phyloP scores from a whole-genome alignment of 73 alveolate genomes.

The Tetrahymena thermophila region DNA sequence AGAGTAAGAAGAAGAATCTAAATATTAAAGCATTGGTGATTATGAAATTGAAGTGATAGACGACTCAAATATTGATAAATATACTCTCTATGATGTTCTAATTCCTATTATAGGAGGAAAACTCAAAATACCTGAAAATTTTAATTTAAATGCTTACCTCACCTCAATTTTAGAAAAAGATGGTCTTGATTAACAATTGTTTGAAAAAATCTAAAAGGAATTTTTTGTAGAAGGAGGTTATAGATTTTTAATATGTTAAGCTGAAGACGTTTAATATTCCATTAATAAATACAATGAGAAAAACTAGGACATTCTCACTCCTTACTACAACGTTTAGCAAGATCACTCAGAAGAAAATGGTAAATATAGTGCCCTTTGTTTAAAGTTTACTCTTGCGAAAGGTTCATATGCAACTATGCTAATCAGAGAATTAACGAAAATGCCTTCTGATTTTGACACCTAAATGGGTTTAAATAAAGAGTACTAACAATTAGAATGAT shows the following conservation, averaged over 20 bases:
- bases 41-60: conserved; percentile 59
- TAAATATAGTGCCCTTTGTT: conserved; percentile 63
- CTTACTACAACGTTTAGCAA: conserved; percentile 36
- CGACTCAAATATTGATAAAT: conserved; percentile 69
- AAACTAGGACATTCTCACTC: conserved; percentile 82
- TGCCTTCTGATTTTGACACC: conserved; percentile 25
- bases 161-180: conserved; percentile 77
- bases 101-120: conserved; percentile 91
- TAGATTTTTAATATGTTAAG: conserved; percentile 66
- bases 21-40: conserved; percentile 23
- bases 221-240: conserved; percentile 84
- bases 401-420: conserved; percentile 98
- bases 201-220: conserved; percentile 58
- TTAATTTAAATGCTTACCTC: conserved; percentile 52
- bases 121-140: conserved; percentile 65
- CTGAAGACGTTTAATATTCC: conserved; percentile 73
- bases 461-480: conserved; percentile 2
- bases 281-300: conserved; percentile 68
- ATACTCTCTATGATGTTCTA: conserved; percentile 76
- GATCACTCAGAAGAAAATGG: conserved; percentile 53
- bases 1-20: conserved; percentile 45
- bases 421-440: conserved; percentile 87
- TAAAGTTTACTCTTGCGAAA: conserved; percentile 80
- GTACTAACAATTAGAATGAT: neutral
- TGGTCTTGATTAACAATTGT: conserved; percentile 66